Conservation (phyloP, 2,329 filamentous ascomycete genomes). For the Colletotrichum zoysiae region DNA sequence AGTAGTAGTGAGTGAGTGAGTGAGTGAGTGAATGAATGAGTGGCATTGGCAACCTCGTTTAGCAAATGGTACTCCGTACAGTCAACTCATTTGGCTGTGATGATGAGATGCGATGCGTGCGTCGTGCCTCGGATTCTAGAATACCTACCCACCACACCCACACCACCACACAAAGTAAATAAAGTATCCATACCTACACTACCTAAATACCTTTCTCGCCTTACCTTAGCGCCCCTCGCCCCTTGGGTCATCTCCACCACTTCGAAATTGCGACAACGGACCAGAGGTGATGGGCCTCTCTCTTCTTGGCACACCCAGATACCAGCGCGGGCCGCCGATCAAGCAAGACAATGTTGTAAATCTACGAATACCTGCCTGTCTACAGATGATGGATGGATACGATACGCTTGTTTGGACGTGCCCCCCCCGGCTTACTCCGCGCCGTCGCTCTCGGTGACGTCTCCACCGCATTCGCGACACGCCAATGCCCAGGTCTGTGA, state of each 20-base stretch:
- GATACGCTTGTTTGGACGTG: not conserved
- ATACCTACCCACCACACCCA: not conserved
- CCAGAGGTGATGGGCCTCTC: not conserved
- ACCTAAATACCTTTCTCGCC: not conserved
- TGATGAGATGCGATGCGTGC: constrained; percentile 15
- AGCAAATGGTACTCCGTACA: too few relatives aligned
- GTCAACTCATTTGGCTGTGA: not conserved
- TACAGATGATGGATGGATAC: not conserved
- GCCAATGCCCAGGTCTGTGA: not conserved
- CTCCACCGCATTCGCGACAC: not conserved
- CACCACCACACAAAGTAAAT: too few relatives aligned
- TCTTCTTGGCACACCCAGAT: not conserved
- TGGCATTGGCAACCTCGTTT: not conserved
- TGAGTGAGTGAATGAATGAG: too few relatives aligned
- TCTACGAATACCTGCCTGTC: not conserved
- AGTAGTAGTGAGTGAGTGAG: too few relatives aligned
- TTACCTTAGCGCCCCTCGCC: not conserved
- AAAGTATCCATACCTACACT: not conserved
- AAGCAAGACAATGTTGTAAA: not conserved
- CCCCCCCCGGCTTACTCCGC: not conserved
- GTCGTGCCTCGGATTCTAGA: constrained; percentile 3
- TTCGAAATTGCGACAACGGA: not conserved
- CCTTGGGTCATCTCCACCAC: not conserved
- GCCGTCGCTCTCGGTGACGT: not conserved
- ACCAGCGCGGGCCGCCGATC: not conserved